A percentile compares a stretch with the other conserved stretches of the same genome.
phyloP scores from a whole-genome alignment of 371 early-diverging fungal genomes.

The Caulochytrium protostelioides region DNA sequence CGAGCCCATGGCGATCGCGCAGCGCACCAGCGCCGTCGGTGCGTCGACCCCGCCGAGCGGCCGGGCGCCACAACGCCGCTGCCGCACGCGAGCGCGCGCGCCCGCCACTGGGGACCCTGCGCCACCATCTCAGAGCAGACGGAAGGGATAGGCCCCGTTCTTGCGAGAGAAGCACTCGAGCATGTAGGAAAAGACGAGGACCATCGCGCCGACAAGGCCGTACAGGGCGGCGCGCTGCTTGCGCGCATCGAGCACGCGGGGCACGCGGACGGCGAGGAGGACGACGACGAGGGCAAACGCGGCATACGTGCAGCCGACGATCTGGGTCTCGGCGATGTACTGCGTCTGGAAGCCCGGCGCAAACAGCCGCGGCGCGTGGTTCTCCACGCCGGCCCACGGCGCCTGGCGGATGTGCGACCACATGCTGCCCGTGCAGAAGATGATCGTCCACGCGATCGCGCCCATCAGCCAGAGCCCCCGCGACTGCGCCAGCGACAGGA shows the following conservation, averaged over 20 bases:
- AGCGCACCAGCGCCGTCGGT: too few relatives aligned
- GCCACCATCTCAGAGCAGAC: too few relatives aligned
- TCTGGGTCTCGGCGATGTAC: slow-evolving; percentile 50
- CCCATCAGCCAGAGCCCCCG: too few relatives aligned
- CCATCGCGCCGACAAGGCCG: slow-evolving; percentile 21
- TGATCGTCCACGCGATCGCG: too few relatives aligned
- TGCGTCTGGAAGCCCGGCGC: slow-evolving; percentile 53
- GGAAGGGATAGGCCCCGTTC: slow-evolving; percentile 55
- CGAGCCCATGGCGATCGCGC: too few relatives aligned
- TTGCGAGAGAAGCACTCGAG: slow-evolving; percentile 43
- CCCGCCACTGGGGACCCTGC: too few relatives aligned
- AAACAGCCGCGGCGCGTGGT: slow-evolving; percentile 40
- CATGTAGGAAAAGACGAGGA: slow-evolving; percentile 36
- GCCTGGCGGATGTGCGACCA: slow-evolving; percentile 69
- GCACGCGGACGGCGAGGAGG: slow-evolving; percentile 19
- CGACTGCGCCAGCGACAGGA: too few relatives aligned
- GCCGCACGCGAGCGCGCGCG: too few relatives aligned
- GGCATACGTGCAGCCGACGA: slow-evolving; percentile 30
- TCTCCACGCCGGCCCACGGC: slow-evolving; percentile 34
- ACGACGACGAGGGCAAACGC: slow-evolving; percentile 26
- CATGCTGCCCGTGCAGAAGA: slow-evolving; percentile 68
- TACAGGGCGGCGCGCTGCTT: slow-evolving; percentile 34
- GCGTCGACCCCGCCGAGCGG: too few relatives aligned
- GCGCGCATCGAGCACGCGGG: slow-evolving; percentile 10
- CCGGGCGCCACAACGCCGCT: too few relatives aligned